Conservation (phyloP, 108 stramenopile species). For the Licmophora abbreviata region DNA sequence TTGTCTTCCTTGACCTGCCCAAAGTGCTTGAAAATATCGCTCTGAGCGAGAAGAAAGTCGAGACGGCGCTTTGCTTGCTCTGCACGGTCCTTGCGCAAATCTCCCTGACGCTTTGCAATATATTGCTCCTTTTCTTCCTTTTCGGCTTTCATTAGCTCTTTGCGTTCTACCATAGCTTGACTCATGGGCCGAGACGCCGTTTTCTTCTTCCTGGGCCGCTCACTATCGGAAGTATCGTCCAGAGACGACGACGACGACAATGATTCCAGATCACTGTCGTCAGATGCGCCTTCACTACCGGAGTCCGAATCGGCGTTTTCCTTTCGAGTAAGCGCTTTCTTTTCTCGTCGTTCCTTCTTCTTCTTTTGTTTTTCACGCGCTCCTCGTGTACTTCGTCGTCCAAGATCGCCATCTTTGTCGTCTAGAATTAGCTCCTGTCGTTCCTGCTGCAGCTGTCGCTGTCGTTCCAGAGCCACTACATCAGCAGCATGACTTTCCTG, state of each 20-base stretch:
- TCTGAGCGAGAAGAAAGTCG: conserved; percentile 91
- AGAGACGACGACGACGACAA: conserved; percentile 22
- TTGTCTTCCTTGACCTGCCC: conserved; percentile 69
- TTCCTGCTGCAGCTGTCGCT: conserved; percentile 35
- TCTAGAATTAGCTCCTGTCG: conserved; percentile 44
- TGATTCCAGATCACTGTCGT: conserved; percentile 23
- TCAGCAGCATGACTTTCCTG: conserved; percentile 73
- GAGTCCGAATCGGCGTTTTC: conserved; percentile 31
- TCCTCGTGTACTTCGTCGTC: conserved; percentile 30
- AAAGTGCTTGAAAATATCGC: conserved; percentile 96
- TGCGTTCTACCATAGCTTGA: conserved; percentile 39
- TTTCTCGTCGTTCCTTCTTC: conserved; percentile 25
- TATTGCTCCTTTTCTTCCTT: conserved; percentile 65
- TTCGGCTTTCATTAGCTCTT: conserved; percentile 33
- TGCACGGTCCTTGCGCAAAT: conserved; percentile 61
- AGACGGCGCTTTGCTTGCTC: conserved; percentile 82
- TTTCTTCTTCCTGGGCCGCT: conserved; percentile 27
- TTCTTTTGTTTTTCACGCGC: conserved; percentile 32
- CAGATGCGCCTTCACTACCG: conserved; percentile 26
- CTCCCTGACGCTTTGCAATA: conserved; percentile 55
- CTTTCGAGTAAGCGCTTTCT: conserved; percentile 11
- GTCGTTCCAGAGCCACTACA: conserved; percentile 51
- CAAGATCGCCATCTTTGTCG: conserved; percentile 28
- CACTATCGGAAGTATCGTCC: conserved; percentile 25
- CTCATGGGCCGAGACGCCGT: conserved; percentile 21